Conservation (phyloP, 1,284 basidiomycete species). For the Lentinus polychrous region DNA sequence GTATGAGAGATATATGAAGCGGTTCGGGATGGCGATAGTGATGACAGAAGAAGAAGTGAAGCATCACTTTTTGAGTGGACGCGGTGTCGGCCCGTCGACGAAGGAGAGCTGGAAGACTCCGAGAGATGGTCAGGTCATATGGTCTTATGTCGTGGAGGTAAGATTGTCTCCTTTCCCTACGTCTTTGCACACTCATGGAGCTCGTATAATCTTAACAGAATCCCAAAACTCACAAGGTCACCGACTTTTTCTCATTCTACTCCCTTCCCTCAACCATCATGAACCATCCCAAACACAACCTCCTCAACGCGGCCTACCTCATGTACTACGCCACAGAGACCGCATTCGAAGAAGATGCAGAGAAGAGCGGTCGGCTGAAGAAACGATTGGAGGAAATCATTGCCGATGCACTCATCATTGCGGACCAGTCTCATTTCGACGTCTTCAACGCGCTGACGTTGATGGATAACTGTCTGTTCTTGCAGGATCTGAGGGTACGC, state of each 20-base stretch:
- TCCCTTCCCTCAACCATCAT: slow-evolving; percentile 91
- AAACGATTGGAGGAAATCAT: slow-evolving; percentile 70
- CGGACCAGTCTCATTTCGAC: slow-evolving; percentile 83
- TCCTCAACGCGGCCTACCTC: slow-evolving; percentile 87
- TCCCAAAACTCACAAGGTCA: slow-evolving; percentile 75
- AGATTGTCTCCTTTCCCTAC: slow-evolving; percentile 12
- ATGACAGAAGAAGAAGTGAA: slow-evolving; percentile 77
- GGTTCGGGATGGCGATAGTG: slow-evolving; percentile 82
- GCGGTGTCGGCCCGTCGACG: slow-evolving; percentile 49
- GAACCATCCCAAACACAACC: slow-evolving; percentile 50
- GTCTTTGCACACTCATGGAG: slow-evolving; percentile 3
- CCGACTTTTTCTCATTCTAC: slow-evolving; percentile 97
- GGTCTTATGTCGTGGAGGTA: slow-evolving; percentile 96
- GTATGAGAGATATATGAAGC: slow-evolving; percentile 75
- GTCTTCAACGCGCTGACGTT: slow-evolving; percentile 94
- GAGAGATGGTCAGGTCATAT: slow-evolving; percentile 81
- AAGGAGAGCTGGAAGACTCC: slow-evolving; percentile 34
- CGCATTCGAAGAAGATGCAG: slow-evolving; percentile 51
- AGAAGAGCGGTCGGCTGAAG: slow-evolving; percentile 58
- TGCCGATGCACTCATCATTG: slow-evolving; percentile 73
- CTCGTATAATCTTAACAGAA: slow-evolving; percentile 45
- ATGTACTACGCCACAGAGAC: slow-evolving; percentile 82
- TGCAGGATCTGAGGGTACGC: slow-evolving; percentile 76
- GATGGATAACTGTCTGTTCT: slow-evolving; percentile 87
- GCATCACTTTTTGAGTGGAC: slow-evolving; percentile 87